Percentiles rank a stretch among this genome's conserved stretches.
phyloP scores from a whole-genome alignment of 352 stramenopile species.

The Halophytophthora batemanensis region DNA sequence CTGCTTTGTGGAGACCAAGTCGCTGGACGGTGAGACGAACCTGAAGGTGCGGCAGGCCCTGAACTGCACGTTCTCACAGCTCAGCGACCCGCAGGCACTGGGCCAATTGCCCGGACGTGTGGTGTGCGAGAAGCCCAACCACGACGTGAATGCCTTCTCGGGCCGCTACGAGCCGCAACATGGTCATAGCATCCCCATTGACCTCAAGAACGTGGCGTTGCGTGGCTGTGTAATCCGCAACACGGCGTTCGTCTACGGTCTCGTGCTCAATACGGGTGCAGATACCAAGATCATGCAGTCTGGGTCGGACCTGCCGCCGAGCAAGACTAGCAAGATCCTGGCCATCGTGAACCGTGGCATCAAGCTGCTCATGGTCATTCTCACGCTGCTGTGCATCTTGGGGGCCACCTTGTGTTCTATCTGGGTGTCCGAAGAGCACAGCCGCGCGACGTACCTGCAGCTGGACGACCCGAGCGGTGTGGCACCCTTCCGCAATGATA shows the following conservation, averaged over 20 bases:
- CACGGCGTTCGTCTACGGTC: constrained; percentile 69
- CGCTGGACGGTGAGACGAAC: constrained; percentile 85
- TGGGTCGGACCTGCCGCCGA: constrained; percentile 53
- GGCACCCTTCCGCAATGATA: constrained; percentile 67
- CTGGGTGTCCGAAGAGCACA: constrained; percentile 61
- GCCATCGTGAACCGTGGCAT: constrained; percentile 82
- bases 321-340: constrained; percentile 82
- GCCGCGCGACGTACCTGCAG: constrained; percentile 65
- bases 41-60: constrained; percentile 83
- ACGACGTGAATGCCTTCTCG: constrained; percentile 86
- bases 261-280: constrained; percentile 78
- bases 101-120: constrained; percentile 66
- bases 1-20: constrained; percentile 88
- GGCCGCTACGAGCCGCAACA: constrained; percentile 70
- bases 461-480: constrained; percentile 58
- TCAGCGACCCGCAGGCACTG: constrained; percentile 63
- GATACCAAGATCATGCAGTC: constrained; percentile 91
- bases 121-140: constrained; percentile 79
- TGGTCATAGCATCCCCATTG: constrained; percentile 79
- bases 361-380: constrained; percentile 68
- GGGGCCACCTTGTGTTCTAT: constrained; percentile 63
- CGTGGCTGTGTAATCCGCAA: constrained; percentile 85
- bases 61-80: constrained; percentile 79
- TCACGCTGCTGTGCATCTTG: constrained; percentile 67
- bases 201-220: constrained; percentile 83